Conservation (phyloP, 768 basidiomycete species). For the Fistulinella prunicolor region DNA sequence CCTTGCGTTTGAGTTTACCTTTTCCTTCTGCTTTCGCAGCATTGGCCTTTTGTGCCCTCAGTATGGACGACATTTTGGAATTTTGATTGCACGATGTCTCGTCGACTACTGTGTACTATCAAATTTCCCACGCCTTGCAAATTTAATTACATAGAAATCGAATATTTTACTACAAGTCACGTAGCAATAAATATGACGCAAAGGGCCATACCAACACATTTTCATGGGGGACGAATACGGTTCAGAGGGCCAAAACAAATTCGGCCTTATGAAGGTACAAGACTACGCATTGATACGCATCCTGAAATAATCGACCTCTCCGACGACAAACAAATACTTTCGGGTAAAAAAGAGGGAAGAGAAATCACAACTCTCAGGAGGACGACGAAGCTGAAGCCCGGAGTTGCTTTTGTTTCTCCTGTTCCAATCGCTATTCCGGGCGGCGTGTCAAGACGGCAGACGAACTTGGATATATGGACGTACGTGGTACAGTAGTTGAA, state of each 20-base stretch:
- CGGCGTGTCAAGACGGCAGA: constrained; percentile 6
- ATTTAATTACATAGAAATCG: no score
- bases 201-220: neutral
- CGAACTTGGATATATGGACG: constrained; percentile 25
- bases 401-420: constrained; percentile 85
- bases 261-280: no score
- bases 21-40: constrained; percentile 45
- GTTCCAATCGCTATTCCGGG: constrained; percentile 68
- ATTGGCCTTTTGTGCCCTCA: constrained; percentile 61
- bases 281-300: neutral
- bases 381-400: constrained; percentile 35
- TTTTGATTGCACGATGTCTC: no score
- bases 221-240: neutral
- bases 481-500: constrained; percentile 86
- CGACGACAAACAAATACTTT: neutral
- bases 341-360: neutral
- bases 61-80: constrained; percentile 55
- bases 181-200: neutral
- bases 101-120: no score
- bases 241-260: neutral
- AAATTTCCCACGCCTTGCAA: no score
- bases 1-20: constrained; percentile 59
- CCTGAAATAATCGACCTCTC: constrained; percentile 5
- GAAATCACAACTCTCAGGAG: constrained; percentile 3
- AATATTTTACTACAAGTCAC: no score